phyloP scores from a whole-genome alignment of 768 basidiomycete genomes.

The Naganishia kalamii region DNA sequence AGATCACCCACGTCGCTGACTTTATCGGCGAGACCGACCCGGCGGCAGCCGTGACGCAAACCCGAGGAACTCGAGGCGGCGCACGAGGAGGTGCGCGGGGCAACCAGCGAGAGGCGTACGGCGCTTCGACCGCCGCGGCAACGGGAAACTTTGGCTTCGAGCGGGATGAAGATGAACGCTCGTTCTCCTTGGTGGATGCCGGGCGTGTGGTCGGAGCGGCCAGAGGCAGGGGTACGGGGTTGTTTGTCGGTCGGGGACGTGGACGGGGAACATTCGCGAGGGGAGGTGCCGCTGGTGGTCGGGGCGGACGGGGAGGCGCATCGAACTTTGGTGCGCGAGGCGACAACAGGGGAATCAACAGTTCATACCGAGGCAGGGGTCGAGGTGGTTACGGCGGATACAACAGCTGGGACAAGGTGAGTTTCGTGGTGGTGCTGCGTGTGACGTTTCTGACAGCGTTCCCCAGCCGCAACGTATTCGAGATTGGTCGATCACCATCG shows the following conservation, averaged over 20 bases:
- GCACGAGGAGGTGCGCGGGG: constrained; percentile 48
- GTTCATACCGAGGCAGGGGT: constrained; percentile 46
- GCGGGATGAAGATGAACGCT: constrained; percentile 95
- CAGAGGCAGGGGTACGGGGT: constrained; percentile 23
- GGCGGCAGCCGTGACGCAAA: constrained; percentile 44
- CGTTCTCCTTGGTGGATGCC: constrained; percentile 92
- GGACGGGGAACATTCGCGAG: constrained; percentile 21
- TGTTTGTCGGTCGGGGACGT: constrained; percentile 31
- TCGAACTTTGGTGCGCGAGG: constrained; percentile 26
- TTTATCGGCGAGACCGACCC: constrained; percentile 70
- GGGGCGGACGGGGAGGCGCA: constrained; percentile 50
- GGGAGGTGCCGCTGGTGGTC: constrained; percentile 55
- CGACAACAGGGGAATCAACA: constrained; percentile 49
- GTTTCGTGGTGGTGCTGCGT: constrained; percentile 26
- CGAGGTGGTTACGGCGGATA: constrained; percentile 77
- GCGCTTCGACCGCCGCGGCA: constrained; percentile 59
- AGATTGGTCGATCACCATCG: constrained; percentile 89
- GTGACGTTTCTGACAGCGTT: neutral
- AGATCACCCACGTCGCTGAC: constrained; percentile 93
- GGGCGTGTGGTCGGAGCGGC: constrained; percentile 43
- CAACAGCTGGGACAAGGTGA: constrained; percentile 92
- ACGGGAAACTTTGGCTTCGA: constrained; percentile 92
- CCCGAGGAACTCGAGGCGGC: constrained; percentile 5
- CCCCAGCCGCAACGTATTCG: constrained; percentile 64
- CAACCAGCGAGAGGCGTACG: constrained; percentile 67